Base-by-base conservation (phyloP, 2,329 filamentous ascomycete species). In the Fusarium albosuccineum region DNA sequence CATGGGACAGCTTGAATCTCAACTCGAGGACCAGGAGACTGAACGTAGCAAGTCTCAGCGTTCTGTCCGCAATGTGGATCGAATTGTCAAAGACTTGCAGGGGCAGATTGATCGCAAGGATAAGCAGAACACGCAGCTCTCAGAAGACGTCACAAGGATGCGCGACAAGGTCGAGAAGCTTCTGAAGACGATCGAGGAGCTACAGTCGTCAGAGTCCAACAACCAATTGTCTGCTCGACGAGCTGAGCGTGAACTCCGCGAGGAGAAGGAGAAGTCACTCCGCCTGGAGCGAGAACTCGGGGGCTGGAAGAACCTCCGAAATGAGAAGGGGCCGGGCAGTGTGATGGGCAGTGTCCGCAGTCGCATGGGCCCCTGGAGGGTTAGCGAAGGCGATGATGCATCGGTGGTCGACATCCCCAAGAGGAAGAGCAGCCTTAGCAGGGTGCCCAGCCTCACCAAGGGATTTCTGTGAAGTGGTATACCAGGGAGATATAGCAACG, bases 91-190 rank as follows among this genome's bases (percentile, higher is more conserved):
- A 79, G 96, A 98, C 78, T 87, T 98, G 26, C 93, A 97, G 79
- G 86, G 89, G 26, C 95, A 98, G 78, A 92, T 99, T 70, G 94
- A 97, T 48, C 92, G 96, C 71, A 93, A 94, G 72, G 95, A 98
- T 69, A 97, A 97, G 81, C 89, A 92, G 72, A 93, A 94, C 73
- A 76, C 84, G 6, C 91, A 96, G 75, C 85, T 97, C 16, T 86
- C 89, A 56, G 95, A 97, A 54, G 96, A 98, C 73, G 87, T 97
- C 59, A 84, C 85, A 70, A 92, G 95, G 67, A 90, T 93, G 74
- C 92, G 95, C 64, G 95, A 98, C 80, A 97, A 96, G 83, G 88
- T 94, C 64, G 93, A 96, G 68, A 93, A 94, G 76, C 89, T 98
- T 6, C 90, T 99, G 51, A 86, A 90, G 75, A 93, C 93, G 2